Evolutionary conservation across 2,329 filamentous ascomycete species (phyloP), one percentile per base, ranked within the genome.

Genomic region (Chaetomiaceae sp.): DNA sequence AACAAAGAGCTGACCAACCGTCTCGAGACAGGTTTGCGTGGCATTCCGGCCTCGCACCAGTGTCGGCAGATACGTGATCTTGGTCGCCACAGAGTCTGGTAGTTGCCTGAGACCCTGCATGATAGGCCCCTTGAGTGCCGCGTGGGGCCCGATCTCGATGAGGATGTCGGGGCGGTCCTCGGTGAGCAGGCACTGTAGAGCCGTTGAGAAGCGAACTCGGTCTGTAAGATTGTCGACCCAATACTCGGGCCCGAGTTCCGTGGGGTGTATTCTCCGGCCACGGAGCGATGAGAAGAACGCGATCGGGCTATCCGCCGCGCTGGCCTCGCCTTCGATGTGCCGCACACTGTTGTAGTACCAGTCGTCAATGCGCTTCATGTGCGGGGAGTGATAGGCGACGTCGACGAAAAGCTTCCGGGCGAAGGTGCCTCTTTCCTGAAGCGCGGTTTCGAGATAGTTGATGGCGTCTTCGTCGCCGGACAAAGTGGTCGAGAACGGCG

Each of bases 371-470:
- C 72, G 64, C 51, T 73, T 68, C 76, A 80, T 79, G 55, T 78
- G 75, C 11, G 70, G 66, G 0, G 76, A 80, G 60, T 80, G 77
- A 45, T 80, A 80, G 0, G 76, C 76, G n/a, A 74, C 71, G 5
- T 75, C 72, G 10, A 79, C 73, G 2, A 69, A 69, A 1, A 80
- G 69, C 51, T 72, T 74, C 30, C 75, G 70, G 52, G 73, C 72
- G 57, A 80, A 78, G 7, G 74, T 60, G 20, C 66, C 64, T 29
- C 71, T 70, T 25, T 69, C 64, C 43, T 75, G 66, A 8, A 75
- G 58, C 27, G 79, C n/a, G n/a, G n/a, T 66, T 75, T 78, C 80
- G 4, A 65, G 0, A 78, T 75, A 3, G 36, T 65, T 61, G 18
- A 71, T 65, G 6, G 62, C 67, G 14, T 57, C 58, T 23, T 58